These are phyloP conservation scores for Annulohypoxylon moriforme DNA, from an alignment of 495 filamentous ascomycete species.

Conservation along the genomic window DNA sequence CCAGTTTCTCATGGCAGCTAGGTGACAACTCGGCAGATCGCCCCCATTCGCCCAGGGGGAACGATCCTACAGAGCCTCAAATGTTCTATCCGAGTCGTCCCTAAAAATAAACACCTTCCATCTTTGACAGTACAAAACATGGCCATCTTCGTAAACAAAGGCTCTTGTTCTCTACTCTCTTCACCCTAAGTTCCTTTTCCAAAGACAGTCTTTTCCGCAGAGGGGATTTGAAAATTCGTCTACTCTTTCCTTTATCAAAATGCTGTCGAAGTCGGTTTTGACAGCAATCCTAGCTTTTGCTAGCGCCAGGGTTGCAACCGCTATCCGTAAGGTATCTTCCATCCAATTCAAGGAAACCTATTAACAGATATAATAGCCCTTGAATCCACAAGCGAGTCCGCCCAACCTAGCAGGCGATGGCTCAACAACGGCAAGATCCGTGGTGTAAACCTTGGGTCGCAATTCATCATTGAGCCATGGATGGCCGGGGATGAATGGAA, in stretches of 20 bases:
- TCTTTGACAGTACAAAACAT: not conserved
- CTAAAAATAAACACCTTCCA: not conserved
- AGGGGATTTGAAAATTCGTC: not conserved
- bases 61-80: constrained; percentile 18
- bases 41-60: not conserved
- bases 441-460: constrained; percentile 70
- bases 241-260: not conserved
- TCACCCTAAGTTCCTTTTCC: not conserved
- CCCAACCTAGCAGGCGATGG: constrained; percentile 44
- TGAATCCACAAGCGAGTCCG: constrained; percentile 6
- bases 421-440: constrained; percentile 62
- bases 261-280: constrained; percentile 21
- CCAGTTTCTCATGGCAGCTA: constrained; percentile 13
- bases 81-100: not conserved
- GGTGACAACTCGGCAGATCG: not conserved
- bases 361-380: constrained; percentile 6
- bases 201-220: not conserved
- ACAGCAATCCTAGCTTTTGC: constrained; percentile 12
- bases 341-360: not conserved
- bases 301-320: not conserved
- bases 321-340: constrained; percentile 10
- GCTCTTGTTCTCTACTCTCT: not conserved
- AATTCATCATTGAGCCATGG: constrained; percentile 72
- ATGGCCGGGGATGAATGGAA: constrained; percentile 63
- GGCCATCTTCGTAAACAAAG: not conserved